phyloP scores from a whole-genome alignment of 2,329 filamentous ascomycete species.

The Aureobasidium zeae region DNA sequence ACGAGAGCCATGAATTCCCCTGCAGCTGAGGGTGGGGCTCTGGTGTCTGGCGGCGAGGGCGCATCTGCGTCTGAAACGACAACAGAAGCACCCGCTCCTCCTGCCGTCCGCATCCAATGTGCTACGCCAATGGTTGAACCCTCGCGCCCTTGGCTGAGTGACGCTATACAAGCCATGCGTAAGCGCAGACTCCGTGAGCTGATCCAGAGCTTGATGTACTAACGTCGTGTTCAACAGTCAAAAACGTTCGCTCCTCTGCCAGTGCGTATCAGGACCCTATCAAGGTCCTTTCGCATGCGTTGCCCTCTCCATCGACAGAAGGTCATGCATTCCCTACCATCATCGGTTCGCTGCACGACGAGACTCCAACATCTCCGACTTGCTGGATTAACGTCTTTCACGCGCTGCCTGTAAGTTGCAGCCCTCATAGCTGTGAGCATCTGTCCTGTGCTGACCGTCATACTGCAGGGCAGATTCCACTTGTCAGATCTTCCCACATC shows the following conservation, averaged over 20 bases:
- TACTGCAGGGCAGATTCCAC: constrained; percentile 45
- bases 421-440: not conserved
- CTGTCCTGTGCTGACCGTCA: not conserved
- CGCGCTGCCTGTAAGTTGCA: constrained; percentile 40
- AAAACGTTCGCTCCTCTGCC: constrained; percentile 28
- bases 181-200: constrained; percentile 13
- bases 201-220: not conserved
- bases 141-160: constrained; percentile 22
- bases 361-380: constrained; percentile 41
- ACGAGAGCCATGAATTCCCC: constrained; percentile 33
- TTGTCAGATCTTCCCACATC: constrained; percentile 53
- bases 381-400: constrained; percentile 57
- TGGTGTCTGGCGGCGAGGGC: constrained; percentile 11
- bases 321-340: constrained; percentile 47
- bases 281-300: constrained; percentile 51
- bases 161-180: constrained; percentile 25
- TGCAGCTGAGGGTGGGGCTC: constrained; percentile 27
- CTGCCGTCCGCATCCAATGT: constrained; percentile 10
- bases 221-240: constrained; percentile 24
- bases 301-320: constrained; percentile 45
- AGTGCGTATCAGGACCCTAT: constrained; percentile 29
- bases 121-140: not conserved
- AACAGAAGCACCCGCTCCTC: not conserved
- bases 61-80: constrained; percentile 6
- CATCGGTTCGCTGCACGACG: constrained; percentile 46